Evolutionary conservation across 495 filamentous ascomycete species (phyloP).

Genomic region (Penicillium pulvis): DNA sequence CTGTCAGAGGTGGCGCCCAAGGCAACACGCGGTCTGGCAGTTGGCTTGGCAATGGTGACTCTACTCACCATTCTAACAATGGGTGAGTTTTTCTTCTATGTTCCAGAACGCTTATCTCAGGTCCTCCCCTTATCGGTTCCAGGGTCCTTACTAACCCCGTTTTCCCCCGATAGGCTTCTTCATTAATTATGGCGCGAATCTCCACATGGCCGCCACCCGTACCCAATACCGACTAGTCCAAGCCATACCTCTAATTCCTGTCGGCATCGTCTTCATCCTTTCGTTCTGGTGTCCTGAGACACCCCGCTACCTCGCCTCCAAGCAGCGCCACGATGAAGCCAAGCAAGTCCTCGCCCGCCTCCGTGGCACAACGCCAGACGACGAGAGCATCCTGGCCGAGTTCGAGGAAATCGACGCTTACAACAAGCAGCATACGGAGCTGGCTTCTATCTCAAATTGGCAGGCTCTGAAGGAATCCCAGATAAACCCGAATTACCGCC

Average conservation of each 20-base stretch:
- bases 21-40: conserved; percentile 49
- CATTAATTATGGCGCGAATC: conserved; percentile 47
- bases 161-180: conserved; percentile 39
- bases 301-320: conserved; percentile 45
- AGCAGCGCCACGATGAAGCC: conserved; percentile 35
- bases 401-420: conserved; percentile 40
- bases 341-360: conserved; percentile 42
- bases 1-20: conserved; percentile 54
- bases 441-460: conserved; percentile 39
- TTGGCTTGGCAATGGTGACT: conserved; percentile 54
- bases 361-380: conserved; percentile 33
- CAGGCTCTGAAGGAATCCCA: conserved; percentile 46
- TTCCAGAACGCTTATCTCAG: too few species aligned
- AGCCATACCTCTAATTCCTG: conserved; percentile 44
- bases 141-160: background rate
- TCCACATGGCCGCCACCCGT: conserved; percentile 42
- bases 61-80: conserved; percentile 39
- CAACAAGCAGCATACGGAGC: conserved; percentile 31
- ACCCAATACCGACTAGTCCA: conserved; percentile 49
- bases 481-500: conserved; percentile 42
- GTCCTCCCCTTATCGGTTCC: background rate
- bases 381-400: conserved; percentile 35
- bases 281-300: conserved; percentile 44
- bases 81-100: conserved; percentile 30
- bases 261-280: conserved; percentile 38